These are phyloP conservation scores for Trametes meyenii DNA, from an alignment of 768 basidiomycete genomes.

Conservation along the genomic window DNA sequence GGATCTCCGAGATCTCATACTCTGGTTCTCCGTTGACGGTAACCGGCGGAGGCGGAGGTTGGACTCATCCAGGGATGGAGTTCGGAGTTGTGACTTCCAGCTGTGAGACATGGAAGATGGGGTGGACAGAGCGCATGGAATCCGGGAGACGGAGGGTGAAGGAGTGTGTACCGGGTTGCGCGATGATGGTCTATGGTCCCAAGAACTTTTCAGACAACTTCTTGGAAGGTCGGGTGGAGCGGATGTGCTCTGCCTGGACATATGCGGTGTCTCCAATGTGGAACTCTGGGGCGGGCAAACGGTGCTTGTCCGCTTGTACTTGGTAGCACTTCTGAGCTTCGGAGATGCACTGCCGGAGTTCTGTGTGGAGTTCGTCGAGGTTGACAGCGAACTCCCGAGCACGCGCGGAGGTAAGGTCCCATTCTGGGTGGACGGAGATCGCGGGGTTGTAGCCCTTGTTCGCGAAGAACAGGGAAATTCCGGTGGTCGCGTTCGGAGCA, in stretches of 20 bases:
- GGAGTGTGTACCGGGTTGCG: conserved; percentile 17
- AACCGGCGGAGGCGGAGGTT: conserved; percentile 19
- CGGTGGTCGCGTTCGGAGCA: background rate
- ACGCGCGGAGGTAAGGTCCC: conserved; percentile 19
- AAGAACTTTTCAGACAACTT: too few species aligned
- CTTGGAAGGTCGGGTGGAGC: too few species aligned
- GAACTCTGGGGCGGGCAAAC: conserved; percentile 5
- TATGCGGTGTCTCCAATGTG: background rate
- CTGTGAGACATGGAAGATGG: conserved; percentile 30
- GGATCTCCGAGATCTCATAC: conserved; percentile 22
- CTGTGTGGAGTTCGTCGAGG: too few species aligned
- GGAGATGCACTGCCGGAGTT: conserved; percentile 13
- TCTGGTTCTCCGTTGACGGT: conserved; percentile 17
- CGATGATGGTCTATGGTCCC: too few species aligned
- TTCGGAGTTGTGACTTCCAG: conserved; percentile 23
- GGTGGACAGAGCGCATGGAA: conserved; percentile 25
- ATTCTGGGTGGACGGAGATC: conserved; percentile 22
- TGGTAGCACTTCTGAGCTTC: conserved; percentile 23
- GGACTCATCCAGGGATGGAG: conserved; percentile 19
- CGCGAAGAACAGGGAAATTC: conserved; percentile 14
- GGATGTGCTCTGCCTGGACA: background rate
- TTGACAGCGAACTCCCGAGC: too few species aligned
- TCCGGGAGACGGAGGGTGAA: conserved; percentile 28
- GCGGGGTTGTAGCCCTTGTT: conserved; percentile 23
- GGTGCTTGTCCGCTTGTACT: conserved; percentile 10